Evolutionary conservation across 805 yeast species (phyloP).

Genomic region (Torulaspora maleeae): DNA sequence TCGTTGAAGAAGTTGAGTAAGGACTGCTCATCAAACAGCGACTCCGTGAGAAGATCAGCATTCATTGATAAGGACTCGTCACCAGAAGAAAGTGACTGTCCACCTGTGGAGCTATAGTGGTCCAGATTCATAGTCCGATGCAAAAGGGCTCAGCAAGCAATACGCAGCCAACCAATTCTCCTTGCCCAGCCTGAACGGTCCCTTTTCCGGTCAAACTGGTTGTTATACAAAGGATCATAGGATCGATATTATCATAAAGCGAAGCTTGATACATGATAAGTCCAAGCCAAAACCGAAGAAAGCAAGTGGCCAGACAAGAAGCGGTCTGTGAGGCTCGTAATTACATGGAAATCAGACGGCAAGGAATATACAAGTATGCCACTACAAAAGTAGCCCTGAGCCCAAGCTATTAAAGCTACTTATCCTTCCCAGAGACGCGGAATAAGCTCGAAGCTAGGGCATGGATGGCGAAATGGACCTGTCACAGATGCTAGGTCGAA

Average conservation of each 20-base stretch:
- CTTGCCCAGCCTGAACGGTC: background rate
- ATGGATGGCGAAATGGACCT: too few relatives aligned
- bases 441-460: too few relatives aligned
- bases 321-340: too few relatives aligned
- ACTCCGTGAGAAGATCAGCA: constrained; percentile 12
- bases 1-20: constrained; percentile 11
- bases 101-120: background rate
- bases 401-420: too few relatives aligned
- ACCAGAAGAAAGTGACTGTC: constrained; percentile 5
- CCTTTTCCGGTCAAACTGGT: background rate
- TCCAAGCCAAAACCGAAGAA: background rate
- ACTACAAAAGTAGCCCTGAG: too few relatives aligned
- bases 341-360: too few relatives aligned
- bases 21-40: constrained; percentile 15
- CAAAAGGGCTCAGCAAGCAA: background rate
- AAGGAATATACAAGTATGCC: too few relatives aligned
- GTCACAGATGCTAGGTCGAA: too few relatives aligned
- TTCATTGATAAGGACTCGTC: constrained; percentile 9
- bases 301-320: too few relatives aligned
- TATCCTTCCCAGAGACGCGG: too few relatives aligned
- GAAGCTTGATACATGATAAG: background rate
- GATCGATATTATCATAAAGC: background rate
- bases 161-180: background rate
- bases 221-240: background rate
- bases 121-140: constrained; percentile 1